phyloP scores from a whole-genome alignment of 768 basidiomycete species.

The Psilocybe cubensis region DNA sequence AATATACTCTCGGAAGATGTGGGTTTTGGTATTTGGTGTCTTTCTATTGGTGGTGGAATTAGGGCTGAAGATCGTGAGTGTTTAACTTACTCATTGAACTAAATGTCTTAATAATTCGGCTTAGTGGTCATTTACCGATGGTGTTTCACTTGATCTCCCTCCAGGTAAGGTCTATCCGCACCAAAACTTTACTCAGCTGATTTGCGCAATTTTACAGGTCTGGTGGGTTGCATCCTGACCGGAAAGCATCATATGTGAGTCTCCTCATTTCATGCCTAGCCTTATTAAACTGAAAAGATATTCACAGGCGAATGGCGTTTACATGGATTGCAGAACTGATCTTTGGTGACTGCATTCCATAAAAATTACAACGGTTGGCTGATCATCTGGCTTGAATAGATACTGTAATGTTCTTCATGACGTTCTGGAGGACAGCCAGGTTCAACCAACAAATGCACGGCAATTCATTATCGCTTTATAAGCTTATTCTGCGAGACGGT shows the following conservation, averaged over 20 bases:
- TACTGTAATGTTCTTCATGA: conserved; percentile 33
- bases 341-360: conserved; percentile 27
- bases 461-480: conserved; percentile 23
- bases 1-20: conserved; percentile 28
- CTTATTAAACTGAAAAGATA: not conserved
- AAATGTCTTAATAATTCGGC: not conserved
- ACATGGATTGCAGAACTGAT: conserved; percentile 41
- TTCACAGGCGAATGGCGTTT: conserved; percentile 34
- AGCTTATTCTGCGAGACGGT: conserved; percentile 39
- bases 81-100: not conserved
- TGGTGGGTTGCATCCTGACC: conserved; percentile 40
- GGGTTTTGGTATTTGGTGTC: conserved; percentile 21
- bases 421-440: conserved; percentile 29
- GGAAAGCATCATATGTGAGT: conserved; percentile 31
- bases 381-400: conserved; percentile 22
- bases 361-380: not conserved
- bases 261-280: not conserved
- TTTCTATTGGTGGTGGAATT: conserved; percentile 28
- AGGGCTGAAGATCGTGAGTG: conserved; percentile 36
- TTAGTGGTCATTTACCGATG: conserved; percentile 41
- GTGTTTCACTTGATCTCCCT: conserved; percentile 32
- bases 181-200: not conserved
- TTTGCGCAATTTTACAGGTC: conserved; percentile 22
- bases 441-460: conserved; percentile 17
- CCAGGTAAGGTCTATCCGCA: conserved; percentile 22